These are phyloP conservation scores for Ceratobasidium sp. DNA, from an alignment of 1,284 basidiomycete genomes.

Conservation along the genomic window DNA sequence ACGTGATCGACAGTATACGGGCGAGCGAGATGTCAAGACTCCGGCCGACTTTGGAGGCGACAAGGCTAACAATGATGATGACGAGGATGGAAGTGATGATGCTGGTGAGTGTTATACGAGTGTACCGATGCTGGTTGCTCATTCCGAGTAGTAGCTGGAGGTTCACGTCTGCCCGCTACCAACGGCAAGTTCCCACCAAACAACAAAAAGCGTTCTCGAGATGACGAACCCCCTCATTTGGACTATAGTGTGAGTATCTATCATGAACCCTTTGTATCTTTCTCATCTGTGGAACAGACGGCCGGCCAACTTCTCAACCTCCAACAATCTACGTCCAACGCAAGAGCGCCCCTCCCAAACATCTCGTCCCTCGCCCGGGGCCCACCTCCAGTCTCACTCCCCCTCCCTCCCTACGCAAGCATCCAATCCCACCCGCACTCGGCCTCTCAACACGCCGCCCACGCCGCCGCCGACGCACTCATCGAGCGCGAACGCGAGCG, in stretches of 20 bases:
- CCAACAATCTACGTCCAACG: conserved; percentile 9
- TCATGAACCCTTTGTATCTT: neutral
- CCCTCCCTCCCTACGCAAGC: conserved; percentile 20
- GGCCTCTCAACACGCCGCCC: neutral
- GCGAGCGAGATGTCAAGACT: conserved; percentile 65
- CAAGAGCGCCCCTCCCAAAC: conserved; percentile 21
- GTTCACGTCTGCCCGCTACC: neutral
- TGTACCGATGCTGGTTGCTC: neutral
- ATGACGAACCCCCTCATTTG: conserved; percentile 33
- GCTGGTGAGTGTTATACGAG: conserved; percentile 12
- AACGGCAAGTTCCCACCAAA: conserved; percentile 32
- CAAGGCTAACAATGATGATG: conserved; percentile 59
- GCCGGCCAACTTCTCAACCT: conserved; percentile 34
- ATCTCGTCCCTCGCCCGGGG: conserved; percentile 27
- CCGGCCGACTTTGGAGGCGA: conserved; percentile 63
- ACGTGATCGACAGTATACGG: conserved; percentile 62
- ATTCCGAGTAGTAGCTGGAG: neutral
- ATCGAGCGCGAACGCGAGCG: conserved; percentile 40
- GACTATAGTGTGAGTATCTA: conserved; percentile 10
- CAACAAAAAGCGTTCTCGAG: conserved; percentile 34
- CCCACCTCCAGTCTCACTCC: conserved; percentile 32
- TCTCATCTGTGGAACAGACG: neutral
- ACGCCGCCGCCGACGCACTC: conserved; percentile 31
- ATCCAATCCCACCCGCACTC: conserved; percentile 17
- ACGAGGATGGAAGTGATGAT: conserved; percentile 65